Percentiles rank a stretch among this genome's conserved stretches.
Conservation (phyloP, 345 rosid genomes). For the Dipteronia dyeriana region DNA sequence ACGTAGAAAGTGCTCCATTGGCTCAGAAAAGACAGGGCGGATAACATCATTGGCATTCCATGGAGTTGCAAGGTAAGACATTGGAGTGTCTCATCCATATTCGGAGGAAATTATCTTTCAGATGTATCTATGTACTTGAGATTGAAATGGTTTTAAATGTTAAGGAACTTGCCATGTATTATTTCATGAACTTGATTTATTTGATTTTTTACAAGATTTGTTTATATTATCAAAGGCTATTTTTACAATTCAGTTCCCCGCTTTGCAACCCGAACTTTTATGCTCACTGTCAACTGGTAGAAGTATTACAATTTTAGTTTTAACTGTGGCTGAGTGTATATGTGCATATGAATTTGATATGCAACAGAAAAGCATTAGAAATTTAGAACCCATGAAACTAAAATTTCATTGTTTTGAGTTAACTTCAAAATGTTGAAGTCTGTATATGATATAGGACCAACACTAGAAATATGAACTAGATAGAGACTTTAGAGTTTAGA, state of each 20-base stretch:
- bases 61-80: conserved; percentile 56
- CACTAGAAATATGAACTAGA: no score
- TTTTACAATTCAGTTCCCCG: background rate
- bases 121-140: no score
- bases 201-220: background rate
- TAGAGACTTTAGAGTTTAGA: no score
- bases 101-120: background rate
- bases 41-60: conserved; percentile 60
- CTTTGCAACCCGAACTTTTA: background rate
- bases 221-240: background rate
- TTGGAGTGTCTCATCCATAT: conserved; percentile 15
- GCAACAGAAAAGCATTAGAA: no score
- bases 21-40: conserved; percentile 49
- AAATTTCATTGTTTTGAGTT: no score
- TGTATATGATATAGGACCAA: no score
- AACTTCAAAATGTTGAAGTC: no score
- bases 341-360: no score
- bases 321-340: no score
- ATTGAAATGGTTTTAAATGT: background rate
- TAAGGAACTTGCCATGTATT: background rate
- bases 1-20: conserved; percentile 54
- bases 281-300: background rate
- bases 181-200: background rate
- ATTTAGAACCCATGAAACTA: no score
- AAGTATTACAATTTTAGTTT: no score